Conservation (phyloP, 495 filamentous ascomycete genomes). For the Xylaria bambusicola region DNA sequence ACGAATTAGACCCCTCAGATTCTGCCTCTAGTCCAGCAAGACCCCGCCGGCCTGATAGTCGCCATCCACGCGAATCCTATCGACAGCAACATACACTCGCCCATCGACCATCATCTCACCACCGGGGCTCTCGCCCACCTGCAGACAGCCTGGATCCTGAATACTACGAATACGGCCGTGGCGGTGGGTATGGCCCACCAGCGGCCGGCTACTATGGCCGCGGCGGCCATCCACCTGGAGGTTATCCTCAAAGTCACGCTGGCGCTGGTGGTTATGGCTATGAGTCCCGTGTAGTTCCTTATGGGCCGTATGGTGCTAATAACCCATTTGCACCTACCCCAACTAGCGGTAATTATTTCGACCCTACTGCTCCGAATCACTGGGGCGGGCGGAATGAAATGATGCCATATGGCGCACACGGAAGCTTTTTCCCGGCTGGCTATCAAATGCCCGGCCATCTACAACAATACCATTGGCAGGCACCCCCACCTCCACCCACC, state of each 20-base stretch:
- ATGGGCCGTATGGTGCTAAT: conserved; percentile 39
- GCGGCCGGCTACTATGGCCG: conserved; percentile 39
- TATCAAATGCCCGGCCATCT: conserved; percentile 40
- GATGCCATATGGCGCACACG: conserved; percentile 45
- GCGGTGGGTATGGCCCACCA: conserved; percentile 32
- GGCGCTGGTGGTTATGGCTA: conserved; percentile 32
- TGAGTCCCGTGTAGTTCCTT: conserved; percentile 49
- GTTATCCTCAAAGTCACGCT: conserved; percentile 47
- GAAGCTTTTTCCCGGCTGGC: conserved; percentile 28
- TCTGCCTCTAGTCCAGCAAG: conserved; percentile 68
- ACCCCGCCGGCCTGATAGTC: conserved; percentile 29
- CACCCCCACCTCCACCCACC: conserved; percentile 50
- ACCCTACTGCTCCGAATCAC: conserved; percentile 35
- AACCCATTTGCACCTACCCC: conserved; percentile 49
- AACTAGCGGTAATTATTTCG: conserved; percentile 37
- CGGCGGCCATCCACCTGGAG: conserved; percentile 25
- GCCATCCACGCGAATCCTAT: conserved; percentile 34
- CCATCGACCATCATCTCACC: conserved; percentile 39
- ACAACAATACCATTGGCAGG: conserved; percentile 41
- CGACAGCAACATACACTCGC: conserved; percentile 43
- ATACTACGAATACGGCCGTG: conserved; percentile 38
- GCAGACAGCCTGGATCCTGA: conserved; percentile 54
- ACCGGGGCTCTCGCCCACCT: conserved; percentile 38
- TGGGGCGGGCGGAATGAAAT: conserved; percentile 42
- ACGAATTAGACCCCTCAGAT: conserved; percentile 78